Percentiles rank a stretch among this genome's conserved stretches.
Evolutionary conservation across 176 grass and related monocot genomes (phyloP).

Genomic region (Luzula sylvatica): DNA sequence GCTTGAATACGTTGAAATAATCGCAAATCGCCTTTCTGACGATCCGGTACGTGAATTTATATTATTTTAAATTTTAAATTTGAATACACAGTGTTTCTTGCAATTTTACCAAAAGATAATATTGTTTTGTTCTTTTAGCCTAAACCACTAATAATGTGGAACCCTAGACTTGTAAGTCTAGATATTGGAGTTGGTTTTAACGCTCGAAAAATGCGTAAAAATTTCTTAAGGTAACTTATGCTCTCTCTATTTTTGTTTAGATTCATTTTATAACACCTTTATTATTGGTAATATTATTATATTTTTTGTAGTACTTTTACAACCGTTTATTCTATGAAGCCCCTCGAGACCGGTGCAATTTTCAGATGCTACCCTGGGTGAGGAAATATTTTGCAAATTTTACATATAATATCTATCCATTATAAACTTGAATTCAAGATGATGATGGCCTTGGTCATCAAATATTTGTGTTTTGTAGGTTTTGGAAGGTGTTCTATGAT

Average conservation of each 20-base stretch:
- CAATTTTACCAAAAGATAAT: slow-evolving; percentile 1
- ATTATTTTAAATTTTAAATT: neutral
- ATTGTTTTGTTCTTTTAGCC: slow-evolving; percentile 55
- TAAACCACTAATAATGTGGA: slow-evolving; percentile 95
- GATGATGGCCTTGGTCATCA: neutral
- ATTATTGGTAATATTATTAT: slow-evolving; percentile 4
- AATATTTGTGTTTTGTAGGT: slow-evolving; percentile 34
- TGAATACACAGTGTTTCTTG: neutral
- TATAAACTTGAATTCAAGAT: slow-evolving; percentile 5
- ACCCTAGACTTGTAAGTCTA: slow-evolving; percentile 85
- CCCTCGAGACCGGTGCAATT: slow-evolving; percentile 72
- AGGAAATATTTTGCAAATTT: slow-evolving; percentile 12
- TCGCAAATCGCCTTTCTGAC: slow-evolving; percentile 63
- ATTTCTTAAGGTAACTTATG: slow-evolving; percentile 68
- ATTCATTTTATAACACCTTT: neutral
- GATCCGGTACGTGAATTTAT: slow-evolving; percentile 55
- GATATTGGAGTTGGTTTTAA: slow-evolving; percentile 97
- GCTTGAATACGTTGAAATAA: slow-evolving; percentile 74
- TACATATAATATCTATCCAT: neutral
- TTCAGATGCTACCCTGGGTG: slow-evolving; percentile 92
- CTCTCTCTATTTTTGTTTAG: slow-evolving; percentile 8
- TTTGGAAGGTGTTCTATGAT: slow-evolving; percentile 93
- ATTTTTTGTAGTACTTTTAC: slow-evolving; percentile 75
- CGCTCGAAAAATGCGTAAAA: slow-evolving; percentile 68
- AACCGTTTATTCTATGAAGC: slow-evolving; percentile 85